These are phyloP conservation scores for Zopfia rhizophila DNA, from an alignment of 2,329 filamentous ascomycete genomes.

Conservation along the genomic window DNA sequence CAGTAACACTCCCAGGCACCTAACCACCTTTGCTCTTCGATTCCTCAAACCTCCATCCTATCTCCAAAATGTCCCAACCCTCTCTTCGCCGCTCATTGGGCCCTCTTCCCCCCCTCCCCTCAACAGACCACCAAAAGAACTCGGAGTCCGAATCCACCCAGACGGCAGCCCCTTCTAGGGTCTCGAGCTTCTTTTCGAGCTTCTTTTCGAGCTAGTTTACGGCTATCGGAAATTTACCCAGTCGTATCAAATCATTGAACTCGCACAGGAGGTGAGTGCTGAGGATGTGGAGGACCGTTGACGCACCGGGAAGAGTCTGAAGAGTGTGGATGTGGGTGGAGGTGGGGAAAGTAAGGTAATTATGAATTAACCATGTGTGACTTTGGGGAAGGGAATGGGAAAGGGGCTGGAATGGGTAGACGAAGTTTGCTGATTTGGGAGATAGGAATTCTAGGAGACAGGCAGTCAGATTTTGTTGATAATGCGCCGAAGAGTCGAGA, in stretches of 20 bases:
- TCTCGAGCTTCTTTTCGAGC: slow-evolving; percentile 7
- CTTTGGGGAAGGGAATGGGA: background rate
- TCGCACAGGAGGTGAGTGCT: slow-evolving; percentile 1
- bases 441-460: background rate
- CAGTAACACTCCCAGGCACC: no score
- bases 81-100: slow-evolving; percentile 16
- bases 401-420: no score
- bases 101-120: slow-evolving; percentile 8
- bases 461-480: background rate
- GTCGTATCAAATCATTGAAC: slow-evolving; percentile 4
- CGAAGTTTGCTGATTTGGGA: no score
- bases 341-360: no score
- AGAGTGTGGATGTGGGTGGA: background rate
- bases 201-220: slow-evolving; percentile 1
- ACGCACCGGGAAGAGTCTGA: slow-evolving; percentile 9
- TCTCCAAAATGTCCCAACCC: no score
- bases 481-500: slow-evolving; percentile 11
- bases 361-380: background rate
- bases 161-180: slow-evolving; percentile 10
- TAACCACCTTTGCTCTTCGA: no score
- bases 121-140: background rate
- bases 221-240: slow-evolving; percentile 1
- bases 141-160: slow-evolving; percentile 13
- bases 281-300: background rate
- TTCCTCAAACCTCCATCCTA: no score